phyloP scores from a whole-genome alignment of 768 basidiomycete genomes.

The Russula foetens region DNA sequence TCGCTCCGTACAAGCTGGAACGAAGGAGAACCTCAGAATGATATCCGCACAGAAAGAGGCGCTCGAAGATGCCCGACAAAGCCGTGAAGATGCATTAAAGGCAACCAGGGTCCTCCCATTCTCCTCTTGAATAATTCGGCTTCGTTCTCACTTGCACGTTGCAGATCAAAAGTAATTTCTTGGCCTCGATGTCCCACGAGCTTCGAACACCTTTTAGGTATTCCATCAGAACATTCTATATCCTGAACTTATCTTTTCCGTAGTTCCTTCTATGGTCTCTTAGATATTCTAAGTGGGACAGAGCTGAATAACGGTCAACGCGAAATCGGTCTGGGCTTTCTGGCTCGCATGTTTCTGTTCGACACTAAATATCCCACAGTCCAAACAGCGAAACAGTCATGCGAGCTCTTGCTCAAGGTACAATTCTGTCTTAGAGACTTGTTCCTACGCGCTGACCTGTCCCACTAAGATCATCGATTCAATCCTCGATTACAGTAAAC shows the following conservation, averaged over 20 bases:
- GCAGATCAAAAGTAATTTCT: constrained; percentile 71
- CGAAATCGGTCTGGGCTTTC: constrained; percentile 45
- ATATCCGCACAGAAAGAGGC: constrained; percentile 65
- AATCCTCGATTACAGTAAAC: constrained; percentile 71
- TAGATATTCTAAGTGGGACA: constrained; percentile 66
- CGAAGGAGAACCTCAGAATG: constrained; percentile 68
- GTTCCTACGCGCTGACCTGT: neutral
- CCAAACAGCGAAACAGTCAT: constrained; percentile 72
- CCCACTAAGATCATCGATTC: constrained; percentile 60
- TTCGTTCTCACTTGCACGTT: neutral
- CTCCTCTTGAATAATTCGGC: neutral
- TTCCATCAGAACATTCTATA: neutral
- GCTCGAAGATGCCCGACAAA: constrained; percentile 58
- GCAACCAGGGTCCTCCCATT: constrained; percentile 50
- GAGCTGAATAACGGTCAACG: constrained; percentile 60
- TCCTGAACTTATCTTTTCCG: neutral
- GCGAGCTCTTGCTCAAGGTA: constrained; percentile 65
- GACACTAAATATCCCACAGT: constrained; percentile 30
- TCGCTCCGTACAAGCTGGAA: constrained; percentile 65
- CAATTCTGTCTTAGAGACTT: neutral
- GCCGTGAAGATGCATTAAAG: constrained; percentile 64
- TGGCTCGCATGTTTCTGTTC: neutral
- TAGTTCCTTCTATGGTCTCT: constrained; percentile 64
- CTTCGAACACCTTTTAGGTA: constrained; percentile 71
- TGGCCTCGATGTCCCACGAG: constrained; percentile 72